Base-by-base conservation (phyloP, 2,329 filamentous ascomycete genomes). In the Septoria petroselini region DNA sequence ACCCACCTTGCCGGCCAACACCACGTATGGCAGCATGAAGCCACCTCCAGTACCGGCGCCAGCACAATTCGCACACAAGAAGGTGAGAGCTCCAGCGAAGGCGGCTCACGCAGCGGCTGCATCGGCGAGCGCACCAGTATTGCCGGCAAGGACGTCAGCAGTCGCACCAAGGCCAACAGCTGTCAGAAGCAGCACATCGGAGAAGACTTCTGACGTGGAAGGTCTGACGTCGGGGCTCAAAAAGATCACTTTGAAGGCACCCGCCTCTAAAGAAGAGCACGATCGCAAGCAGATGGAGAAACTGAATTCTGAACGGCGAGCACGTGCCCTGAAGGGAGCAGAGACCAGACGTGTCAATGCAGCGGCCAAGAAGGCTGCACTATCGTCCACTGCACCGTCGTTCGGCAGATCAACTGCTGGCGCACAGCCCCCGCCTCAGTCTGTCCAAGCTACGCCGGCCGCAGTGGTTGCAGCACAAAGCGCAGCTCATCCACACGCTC, bases 161-260 rank as follows among this genome's bases (percentile, higher is more conserved):
- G 69, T 52, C 34, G 23, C 35, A 7, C 15, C 27, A 14, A 17
- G 43, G 27, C 42, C 41, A 17, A 18, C 40, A 7, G 33, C 39
- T 2, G 14, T 45, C 21, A 27, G 51, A 19, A 45, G 40, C 12
- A 29, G 27, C 27, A 46, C 19, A 19, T 40, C 47, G 38, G 18
- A 46, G 19, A 38, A 41, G 30, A 35, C 49, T 45, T 61, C 68
- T 12, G 71, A 74, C 25, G 62, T 82, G 37, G 78, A 82, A 37
- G 69, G 68, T 14, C 64, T 82, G 19, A 71, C 77, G 1, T 70
- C 73, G 2, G 77, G 76, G 3, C 64, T 83, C 53, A 78, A 78
- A 60, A 76, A 76, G 21, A 77, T 84, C 47, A 82, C 79, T 17
- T 62, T 84, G 40, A 82, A 80, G 54, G 70, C 83, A 43, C 58